Conservation (phyloP, 345 rosid species). For the Ceriops zippeliana region DNA sequence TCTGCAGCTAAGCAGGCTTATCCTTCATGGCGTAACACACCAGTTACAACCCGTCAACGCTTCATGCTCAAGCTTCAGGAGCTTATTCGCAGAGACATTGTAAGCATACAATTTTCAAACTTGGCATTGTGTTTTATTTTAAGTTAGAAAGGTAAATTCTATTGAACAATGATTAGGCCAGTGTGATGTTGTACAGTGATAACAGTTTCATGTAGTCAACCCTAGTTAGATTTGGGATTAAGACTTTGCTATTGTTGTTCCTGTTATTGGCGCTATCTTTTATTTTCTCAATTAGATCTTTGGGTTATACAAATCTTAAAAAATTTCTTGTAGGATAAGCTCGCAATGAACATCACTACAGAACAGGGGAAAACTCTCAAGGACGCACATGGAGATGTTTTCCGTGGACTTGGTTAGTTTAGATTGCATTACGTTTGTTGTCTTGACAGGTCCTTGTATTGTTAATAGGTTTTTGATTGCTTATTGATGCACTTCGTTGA, state of each 20-base stretch:
- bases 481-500: neutral
- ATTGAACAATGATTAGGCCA: no score
- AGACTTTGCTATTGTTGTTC: slow-evolving; percentile 3
- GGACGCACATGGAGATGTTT: slow-evolving; percentile 98
- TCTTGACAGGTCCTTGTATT: slow-evolving; percentile 7
- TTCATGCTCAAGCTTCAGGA: slow-evolving; percentile 90
- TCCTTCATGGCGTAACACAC: slow-evolving; percentile 83
- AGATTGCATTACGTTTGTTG: neutral
- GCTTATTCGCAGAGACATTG: slow-evolving; percentile 86
- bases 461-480: neutral
- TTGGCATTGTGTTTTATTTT: no score
- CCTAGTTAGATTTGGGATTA: no score
- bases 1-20: slow-evolving; percentile 85
- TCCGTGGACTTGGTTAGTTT: slow-evolving; percentile 82
- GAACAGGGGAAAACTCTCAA: slow-evolving; percentile 98
- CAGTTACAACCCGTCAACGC: slow-evolving; percentile 82
- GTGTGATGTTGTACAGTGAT: no score
- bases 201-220: no score
- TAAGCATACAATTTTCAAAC: slow-evolving; percentile 19
- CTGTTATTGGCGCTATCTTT: neutral
- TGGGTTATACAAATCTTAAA: neutral
- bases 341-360: slow-evolving; percentile 76
- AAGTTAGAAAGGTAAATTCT: no score
- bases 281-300: slow-evolving; percentile 3
- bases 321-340: slow-evolving; percentile 60